These are phyloP conservation scores for Leccinum ochraceum DNA, from an alignment of 768 basidiomycete genomes.

Conservation along the genomic window DNA sequence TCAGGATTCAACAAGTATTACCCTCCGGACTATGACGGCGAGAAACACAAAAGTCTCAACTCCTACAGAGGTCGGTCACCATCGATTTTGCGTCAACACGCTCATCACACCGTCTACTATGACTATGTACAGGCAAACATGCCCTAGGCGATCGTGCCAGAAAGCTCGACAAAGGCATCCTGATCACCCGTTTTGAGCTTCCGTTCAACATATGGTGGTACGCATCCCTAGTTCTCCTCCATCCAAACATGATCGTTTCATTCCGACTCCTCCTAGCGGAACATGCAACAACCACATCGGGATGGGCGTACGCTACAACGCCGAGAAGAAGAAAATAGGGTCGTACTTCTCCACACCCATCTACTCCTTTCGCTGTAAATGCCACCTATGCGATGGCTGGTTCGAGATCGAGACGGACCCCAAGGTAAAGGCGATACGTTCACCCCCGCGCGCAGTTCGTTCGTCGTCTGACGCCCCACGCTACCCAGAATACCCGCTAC, in stretches of 20 bases:
- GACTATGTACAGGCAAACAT: slow-evolving; percentile 70
- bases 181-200: slow-evolving; percentile 93
- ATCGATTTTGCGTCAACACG: too few relatives aligned
- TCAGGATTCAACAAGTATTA: slow-evolving; percentile 79
- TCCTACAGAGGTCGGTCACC: slow-evolving; percentile 58
- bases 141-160: slow-evolving; percentile 91
- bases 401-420: slow-evolving; percentile 98
- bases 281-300: slow-evolving; percentile 97
- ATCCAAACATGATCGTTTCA: not conserved
- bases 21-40: slow-evolving; percentile 73
- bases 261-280: slow-evolving; percentile 48
- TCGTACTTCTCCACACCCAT: slow-evolving; percentile 95
- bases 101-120: not conserved
- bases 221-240: slow-evolving; percentile 25
- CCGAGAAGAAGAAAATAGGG: slow-evolving; percentile 97
- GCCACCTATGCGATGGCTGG: slow-evolving; percentile 94
- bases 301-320: slow-evolving; percentile 99
- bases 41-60: slow-evolving; percentile 72
- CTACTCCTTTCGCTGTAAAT: slow-evolving; percentile 95
- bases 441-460: not conserved
- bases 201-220: slow-evolving; percentile 98
- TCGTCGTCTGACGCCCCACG: not conserved
- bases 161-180: slow-evolving; percentile 93
- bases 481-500: slow-evolving; percentile 85
- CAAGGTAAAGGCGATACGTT: slow-evolving; percentile 54